A percentile compares a stretch with the other conserved stretches of the same genome.
Conservation (phyloP, 768 basidiomycete species). For the Ramaria sp. region DNA sequence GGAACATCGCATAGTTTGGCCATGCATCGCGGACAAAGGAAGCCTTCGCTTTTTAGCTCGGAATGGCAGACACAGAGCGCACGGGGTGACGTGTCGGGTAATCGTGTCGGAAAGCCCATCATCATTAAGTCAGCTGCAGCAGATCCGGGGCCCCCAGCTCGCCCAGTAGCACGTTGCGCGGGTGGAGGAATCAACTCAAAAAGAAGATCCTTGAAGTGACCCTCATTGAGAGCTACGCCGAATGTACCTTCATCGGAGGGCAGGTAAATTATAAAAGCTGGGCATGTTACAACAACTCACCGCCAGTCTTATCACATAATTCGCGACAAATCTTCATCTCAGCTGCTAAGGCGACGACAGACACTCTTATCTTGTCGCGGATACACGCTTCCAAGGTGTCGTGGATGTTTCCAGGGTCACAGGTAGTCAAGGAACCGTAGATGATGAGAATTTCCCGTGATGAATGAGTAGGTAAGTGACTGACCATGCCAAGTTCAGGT, state of each 20-base stretch:
- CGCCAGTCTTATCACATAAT: constrained; percentile 84
- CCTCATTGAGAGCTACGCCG: constrained; percentile 97
- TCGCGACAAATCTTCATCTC: constrained; percentile 98
- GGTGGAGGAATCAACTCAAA: constrained; percentile 96
- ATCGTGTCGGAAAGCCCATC: constrained; percentile 96
- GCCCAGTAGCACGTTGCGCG: constrained; percentile 53
- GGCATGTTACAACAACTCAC: constrained; percentile 31
- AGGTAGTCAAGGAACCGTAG: constrained; percentile 92
- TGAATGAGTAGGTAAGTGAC: constrained; percentile 95
- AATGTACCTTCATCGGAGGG: constrained; percentile 39
- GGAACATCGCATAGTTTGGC: constrained; percentile 96
- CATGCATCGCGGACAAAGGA: constrained; percentile 88
- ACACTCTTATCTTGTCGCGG: constrained; percentile 79
- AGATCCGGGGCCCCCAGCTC: constrained; percentile 33
- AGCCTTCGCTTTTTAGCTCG: constrained; percentile 84
- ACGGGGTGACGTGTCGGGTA: constrained; percentile 73
- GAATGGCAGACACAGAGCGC: constrained; percentile 92
- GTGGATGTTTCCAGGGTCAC: constrained; percentile 94
- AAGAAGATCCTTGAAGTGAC: constrained; percentile 89
- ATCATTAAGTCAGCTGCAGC: constrained; percentile 86
- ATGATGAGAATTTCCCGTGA: constrained; percentile 92
- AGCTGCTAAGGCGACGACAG: constrained; percentile 87
- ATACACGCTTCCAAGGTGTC: constrained; percentile 84
- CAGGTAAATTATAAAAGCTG: neutral
- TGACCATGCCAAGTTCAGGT: constrained; percentile 21